Evolutionary conservation across 306 rosid genomes (phyloP), one percentile per base, ranked within the genome.

Genomic region (Chamaecrista fasciculata): DNA sequence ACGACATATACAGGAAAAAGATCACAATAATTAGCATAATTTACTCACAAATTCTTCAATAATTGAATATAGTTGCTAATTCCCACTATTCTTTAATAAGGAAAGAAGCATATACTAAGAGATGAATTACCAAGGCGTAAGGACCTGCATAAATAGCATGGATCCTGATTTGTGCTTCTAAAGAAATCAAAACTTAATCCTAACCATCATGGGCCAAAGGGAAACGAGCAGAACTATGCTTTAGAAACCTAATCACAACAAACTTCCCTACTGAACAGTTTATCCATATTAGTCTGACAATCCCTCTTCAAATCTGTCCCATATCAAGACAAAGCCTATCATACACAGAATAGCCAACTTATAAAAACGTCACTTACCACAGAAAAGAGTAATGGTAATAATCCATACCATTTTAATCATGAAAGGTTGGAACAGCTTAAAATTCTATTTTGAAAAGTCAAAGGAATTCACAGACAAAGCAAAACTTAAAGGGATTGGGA

Each of bases 361-460:
- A 43, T 31, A 11, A 47, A 25, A 21, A 47, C 34, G 31, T 10
- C 34, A 28, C 63, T 55, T 37, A 46, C 61, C 25, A 11, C 16
- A 55, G 44, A 53, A 62, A 55, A 69, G 33, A 70, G 64, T 20
- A 39, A 50, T 52, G 62, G 18, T n/a, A 36, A 44, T 44, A 55
- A 34, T 15, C 28, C 66, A 62, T 8, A 52, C 62, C 64, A 36
- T 42, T 60, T 62, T 15, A 49, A 63, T 39, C 25, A 24, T 47
- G 42, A 34, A 46, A 44, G 49, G 65, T 42, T 31, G 63, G 16
- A 40, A 51, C 29, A 23, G 15, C 21, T 31, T n/a, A 58, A 42
- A 53, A 64, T 25, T 64, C 64, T 34, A 66, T 25, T 16, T 36
- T 70, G 66, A 42, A 40, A 47, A 71, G 46, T n/a, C 64, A 55